Evolutionary conservation across 441 rosid species (phyloP).

Genomic region (Gossypium gossypioides): DNA sequence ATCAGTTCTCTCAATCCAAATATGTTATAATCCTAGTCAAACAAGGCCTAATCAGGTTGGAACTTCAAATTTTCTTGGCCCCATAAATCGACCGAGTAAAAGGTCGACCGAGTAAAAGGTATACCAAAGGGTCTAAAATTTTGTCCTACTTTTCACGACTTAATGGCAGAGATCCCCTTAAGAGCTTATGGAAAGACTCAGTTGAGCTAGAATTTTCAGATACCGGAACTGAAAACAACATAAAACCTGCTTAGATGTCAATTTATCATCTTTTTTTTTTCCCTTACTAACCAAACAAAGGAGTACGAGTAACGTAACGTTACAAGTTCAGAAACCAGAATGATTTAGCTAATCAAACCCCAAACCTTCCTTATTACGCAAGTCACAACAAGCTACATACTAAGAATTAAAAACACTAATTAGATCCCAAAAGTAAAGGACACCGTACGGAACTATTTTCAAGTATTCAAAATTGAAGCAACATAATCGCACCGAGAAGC

Average conservation of each 20-base stretch:
- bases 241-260: background rate
- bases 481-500: background rate
- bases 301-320: background rate
- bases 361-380: background rate
- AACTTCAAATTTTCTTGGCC: background rate
- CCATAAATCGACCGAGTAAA: background rate
- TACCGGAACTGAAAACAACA: constrained; percentile 11
- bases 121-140: background rate
- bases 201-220: constrained; percentile 8
- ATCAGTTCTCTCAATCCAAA: background rate
- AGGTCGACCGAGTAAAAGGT: background rate
- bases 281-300: constrained; percentile 6
- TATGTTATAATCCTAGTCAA: background rate
- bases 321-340: background rate
- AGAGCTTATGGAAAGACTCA: background rate
- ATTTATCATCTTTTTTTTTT: background rate
- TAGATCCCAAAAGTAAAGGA: background rate
- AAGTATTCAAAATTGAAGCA: background rate
- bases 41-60: background rate
- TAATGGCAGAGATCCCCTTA: background rate
- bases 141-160: background rate
- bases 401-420: background rate
- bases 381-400: background rate
- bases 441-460: background rate
- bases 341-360: background rate